A percentile compares a stretch with the other conserved stretches of the same genome.
These are phyloP conservation scores for Alternaria arbusti DNA, from an alignment of 2,329 filamentous ascomycete genomes.

Conservation along the genomic window DNA sequence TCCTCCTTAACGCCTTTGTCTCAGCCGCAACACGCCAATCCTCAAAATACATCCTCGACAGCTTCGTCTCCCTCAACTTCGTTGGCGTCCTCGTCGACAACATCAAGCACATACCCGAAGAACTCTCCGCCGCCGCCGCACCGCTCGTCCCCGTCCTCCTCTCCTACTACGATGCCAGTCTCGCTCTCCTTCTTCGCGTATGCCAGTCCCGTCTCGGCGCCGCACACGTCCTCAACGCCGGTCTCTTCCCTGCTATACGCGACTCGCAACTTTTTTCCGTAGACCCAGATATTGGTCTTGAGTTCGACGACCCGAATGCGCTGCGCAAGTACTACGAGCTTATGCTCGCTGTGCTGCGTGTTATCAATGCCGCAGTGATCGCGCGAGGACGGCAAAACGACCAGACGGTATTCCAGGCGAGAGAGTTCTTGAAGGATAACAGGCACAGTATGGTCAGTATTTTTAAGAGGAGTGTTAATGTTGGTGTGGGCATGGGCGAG, in stretches of 20 bases:
- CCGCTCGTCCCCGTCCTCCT: conserved; percentile 62
- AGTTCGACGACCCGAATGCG: conserved; percentile 71
- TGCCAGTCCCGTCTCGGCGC: conserved; percentile 86
- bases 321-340: conserved; percentile 84
- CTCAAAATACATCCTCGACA: conserved; percentile 77
- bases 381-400: conserved; percentile 82
- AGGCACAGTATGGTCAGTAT: conserved; percentile 84
- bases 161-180: conserved; percentile 72
- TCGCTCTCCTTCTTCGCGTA: conserved; percentile 82
- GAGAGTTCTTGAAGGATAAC: conserved; percentile 81
- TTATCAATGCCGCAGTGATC: conserved; percentile 82
- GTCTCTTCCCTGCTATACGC: conserved; percentile 81
- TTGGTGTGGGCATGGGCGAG: conserved; percentile 61
- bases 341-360: conserved; percentile 77
- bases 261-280: conserved; percentile 85
- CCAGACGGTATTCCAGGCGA: conserved; percentile 72
- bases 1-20: conserved; percentile 81
- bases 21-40: conserved; percentile 74
- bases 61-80: conserved; percentile 86
- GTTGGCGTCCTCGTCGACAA: conserved; percentile 89
- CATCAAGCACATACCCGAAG: conserved; percentile 75
- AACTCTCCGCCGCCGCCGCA: conserved; percentile 56
- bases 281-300: conserved; percentile 89
- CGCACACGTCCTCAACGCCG: conserved; percentile 84
- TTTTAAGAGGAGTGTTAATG: conserved; percentile 86